Base-by-base conservation (phyloP, 257 asterid species). In the Phtheirospermum japonicum region DNA sequence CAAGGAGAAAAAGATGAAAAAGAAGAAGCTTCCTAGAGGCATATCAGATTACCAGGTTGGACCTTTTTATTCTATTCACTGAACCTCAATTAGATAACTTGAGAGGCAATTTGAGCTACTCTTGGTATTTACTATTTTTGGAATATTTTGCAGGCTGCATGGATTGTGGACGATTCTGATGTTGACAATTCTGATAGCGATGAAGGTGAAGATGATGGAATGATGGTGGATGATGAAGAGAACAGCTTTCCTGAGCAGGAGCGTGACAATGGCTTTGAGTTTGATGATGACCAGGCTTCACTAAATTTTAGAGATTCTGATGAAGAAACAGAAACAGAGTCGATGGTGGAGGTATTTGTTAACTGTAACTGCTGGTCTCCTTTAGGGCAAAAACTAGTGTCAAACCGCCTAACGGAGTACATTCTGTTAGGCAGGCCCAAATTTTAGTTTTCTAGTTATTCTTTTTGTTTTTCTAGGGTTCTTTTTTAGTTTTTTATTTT, bases 1-100 rank as follows among this genome's bases (percentile, higher is more conserved):
- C n/a, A 68, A 79, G 68, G 81, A 80, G 63, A 82, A 74, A 78
- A 85, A 66, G 76, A 79, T 71, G 72, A 85, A 80, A 71, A 82
- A 65, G 81, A 93, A 73, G 78, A 78, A 61, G 63, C 84, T 84
- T 66, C 96, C 97, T 51, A 73, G 48, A 73, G 97, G 97, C 65
- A 85, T 85, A 51, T 89, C 97, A 69, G 99, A 93, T 20, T 93
- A 93, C 71, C 97, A 89, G 94, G 99, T 93, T 55, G 54, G 53
- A 68, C 64, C 56, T 45, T 52, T n/a, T 23, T 23, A 23, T 23
- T 23, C 28, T 23, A 1, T 23, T 23, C 3, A 23, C 3, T 23
- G 28, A 23, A 23, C 2, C 28, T 1, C 28, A 3, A 23, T 23
- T 23, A 23, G 28, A 23, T 23, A 23, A 23, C 28, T 23, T 23